phyloP scores from a whole-genome alignment of 108 stramenopile genomes.

The Skeletonema potamos region DNA sequence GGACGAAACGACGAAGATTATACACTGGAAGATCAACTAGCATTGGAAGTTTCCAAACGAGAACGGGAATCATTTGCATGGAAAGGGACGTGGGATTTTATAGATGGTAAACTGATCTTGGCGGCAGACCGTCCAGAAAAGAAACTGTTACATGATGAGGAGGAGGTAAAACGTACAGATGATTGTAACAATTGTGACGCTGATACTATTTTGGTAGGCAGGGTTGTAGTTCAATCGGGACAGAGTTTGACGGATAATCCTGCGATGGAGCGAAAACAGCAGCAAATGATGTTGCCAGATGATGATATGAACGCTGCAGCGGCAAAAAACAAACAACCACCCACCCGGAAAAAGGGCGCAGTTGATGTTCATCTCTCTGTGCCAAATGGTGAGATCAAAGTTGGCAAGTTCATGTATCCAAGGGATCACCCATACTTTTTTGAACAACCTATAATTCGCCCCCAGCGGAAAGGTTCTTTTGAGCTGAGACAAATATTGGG shows the following conservation, averaged over 20 bases:
- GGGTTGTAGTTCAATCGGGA: constrained; percentile 54
- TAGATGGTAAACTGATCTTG: constrained; percentile 76
- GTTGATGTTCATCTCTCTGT: constrained; percentile 74
- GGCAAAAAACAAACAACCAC: constrained; percentile 3
- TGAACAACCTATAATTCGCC: constrained; percentile 72
- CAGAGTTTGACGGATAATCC: constrained; percentile 57
- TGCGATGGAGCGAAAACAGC: constrained; percentile 40
- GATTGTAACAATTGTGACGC: no score
- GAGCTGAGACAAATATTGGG: constrained; percentile 73
- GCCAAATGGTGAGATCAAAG: constrained; percentile 70
- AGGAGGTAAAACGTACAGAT: not conserved
- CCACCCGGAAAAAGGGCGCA: not conserved
- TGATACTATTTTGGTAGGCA: constrained; percentile 75
- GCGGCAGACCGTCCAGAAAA: constrained; percentile 76
- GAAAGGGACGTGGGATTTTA: constrained; percentile 76
- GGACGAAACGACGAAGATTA: constrained; percentile 14
- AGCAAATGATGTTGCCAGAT: constrained; percentile 21
- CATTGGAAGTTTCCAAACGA: constrained; percentile 29
- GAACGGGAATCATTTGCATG: constrained; percentile 42
- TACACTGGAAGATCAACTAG: constrained; percentile 28
- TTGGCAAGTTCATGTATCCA: constrained; percentile 82
- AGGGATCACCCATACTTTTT: constrained; percentile 76
- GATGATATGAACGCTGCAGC: not conserved
- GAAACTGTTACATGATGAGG: constrained; percentile 32
- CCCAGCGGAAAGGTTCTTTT: constrained; percentile 60